Conservation (phyloP, 139 green algal species). For the Chlorella vulgaris region DNA sequence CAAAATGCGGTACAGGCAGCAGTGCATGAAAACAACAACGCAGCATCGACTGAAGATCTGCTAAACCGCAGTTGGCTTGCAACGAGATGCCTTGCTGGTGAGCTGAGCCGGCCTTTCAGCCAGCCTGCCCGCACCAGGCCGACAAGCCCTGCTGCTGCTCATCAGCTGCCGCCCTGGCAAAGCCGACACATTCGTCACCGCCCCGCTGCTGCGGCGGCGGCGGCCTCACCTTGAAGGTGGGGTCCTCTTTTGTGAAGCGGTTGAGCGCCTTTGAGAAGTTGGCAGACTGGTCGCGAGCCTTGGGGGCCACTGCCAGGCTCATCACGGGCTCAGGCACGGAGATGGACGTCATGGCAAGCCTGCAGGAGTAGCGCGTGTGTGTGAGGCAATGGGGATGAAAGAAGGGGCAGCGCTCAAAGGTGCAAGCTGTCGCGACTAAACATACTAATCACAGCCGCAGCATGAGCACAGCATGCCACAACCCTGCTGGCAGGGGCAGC, state of each 20-base stretch:
- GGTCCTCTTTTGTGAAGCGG: conserved; percentile 95
- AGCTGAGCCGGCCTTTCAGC: no score
- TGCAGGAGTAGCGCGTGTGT: background rate
- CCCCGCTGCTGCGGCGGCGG: no score
- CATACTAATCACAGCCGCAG: no score
- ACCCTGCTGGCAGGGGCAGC: background rate
- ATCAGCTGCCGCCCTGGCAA: background rate
- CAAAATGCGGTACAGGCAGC: no score
- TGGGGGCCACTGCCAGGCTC: conserved; percentile 91
- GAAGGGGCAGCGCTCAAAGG: no score
- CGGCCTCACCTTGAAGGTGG: conserved; percentile 98
- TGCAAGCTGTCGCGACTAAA: no score
- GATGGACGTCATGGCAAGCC: conserved; percentile 90
- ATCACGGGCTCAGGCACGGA: conserved; percentile 97
- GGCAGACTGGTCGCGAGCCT: conserved; percentile 65
- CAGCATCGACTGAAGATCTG: background rate
- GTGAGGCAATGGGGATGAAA: background rate
- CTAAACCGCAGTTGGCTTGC: no score
- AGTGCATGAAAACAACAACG: background rate
- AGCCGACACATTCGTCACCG: no score
- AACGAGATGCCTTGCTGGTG: no score
- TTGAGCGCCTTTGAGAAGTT: conserved; percentile 80
- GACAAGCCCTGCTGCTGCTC: background rate
- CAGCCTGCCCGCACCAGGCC: no score
- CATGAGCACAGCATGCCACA: no score